These are phyloP conservation scores for Fusarium bulbicola DNA, from an alignment of 2,329 filamentous ascomycete species.

Conservation along the genomic window DNA sequence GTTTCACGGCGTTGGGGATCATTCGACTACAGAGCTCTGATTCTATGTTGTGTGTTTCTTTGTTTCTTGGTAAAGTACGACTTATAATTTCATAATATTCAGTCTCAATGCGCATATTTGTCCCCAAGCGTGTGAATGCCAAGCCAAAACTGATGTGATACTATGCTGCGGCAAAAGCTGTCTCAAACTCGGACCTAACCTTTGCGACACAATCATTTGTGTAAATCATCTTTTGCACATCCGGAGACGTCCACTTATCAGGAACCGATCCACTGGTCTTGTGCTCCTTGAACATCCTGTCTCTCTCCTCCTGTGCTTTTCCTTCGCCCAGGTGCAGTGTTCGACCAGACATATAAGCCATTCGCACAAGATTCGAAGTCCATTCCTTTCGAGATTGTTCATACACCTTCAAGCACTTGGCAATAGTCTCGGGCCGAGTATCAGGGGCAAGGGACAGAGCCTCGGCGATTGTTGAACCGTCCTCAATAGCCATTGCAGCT, in stretches of 20 bases:
- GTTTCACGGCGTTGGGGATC: conserved; percentile 37
- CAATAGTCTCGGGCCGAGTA: conserved; percentile 33
- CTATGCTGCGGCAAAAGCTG: conserved; percentile 30
- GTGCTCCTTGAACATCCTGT: conserved; percentile 63
- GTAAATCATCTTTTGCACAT: conserved; percentile 74
- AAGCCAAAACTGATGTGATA: conserved; percentile 2
- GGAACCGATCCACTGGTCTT: conserved; percentile 62
- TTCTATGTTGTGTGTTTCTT: conserved; percentile 23
- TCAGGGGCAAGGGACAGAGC: conserved; percentile 35
- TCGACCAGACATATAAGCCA: conserved; percentile 51
- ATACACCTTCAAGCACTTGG: conserved; percentile 41
- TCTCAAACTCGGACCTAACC: conserved; percentile 38
- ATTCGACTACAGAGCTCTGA: conserved; percentile 19
- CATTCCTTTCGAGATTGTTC: conserved; percentile 41
- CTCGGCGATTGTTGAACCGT: conserved; percentile 57
- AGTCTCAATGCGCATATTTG: neutral
- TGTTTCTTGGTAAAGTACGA: conserved; percentile 32
- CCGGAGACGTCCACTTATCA: conserved; percentile 76
- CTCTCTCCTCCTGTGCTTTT: conserved; percentile 66
- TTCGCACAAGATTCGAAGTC: conserved; percentile 39
- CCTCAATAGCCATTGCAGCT: conserved; percentile 74
- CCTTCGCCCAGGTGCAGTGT: conserved; percentile 67
- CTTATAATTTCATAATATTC: conserved; percentile 35
- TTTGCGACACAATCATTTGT: conserved; percentile 68
- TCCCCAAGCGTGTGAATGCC: neutral